Base-by-base conservation (phyloP, 305 asterid species). In the Nicotiana rustica region DNA sequence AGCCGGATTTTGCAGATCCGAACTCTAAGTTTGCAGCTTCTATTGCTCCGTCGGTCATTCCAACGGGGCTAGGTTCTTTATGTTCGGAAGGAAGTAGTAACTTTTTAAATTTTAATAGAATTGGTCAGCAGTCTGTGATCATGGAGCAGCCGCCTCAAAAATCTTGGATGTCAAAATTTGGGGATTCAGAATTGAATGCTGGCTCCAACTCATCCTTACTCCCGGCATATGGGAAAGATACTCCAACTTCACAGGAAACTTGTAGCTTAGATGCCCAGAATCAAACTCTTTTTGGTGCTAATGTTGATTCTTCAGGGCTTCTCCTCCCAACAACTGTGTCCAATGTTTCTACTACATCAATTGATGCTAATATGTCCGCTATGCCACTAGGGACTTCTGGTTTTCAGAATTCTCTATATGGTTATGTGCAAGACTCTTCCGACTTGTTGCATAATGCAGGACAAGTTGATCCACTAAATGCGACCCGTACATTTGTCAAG, bases 301-400 rank as follows among this genome's bases (percentile, higher is more conserved):
- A 84, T 85, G 65, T 91, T 5, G 97, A 94, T 84, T 88, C 96
- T 57, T 89, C 98, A 29, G 93, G 90, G 77, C 94, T 96, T 79
- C 89, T 90, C 87, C 91, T 94, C 38, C 98, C 97, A 47, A 93
- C 95, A 57, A 92, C 95, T 4, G 90, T 94, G 82, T 88, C 96
- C 35, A 81, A 68, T 80, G 86, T 86, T 36, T 91, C 81, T 57
- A 86, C 91, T 70, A 84, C 97, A 78, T 86, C 95, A 49, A 91
- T 79, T 77, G 95, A 90, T 77, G 86, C 92, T 68, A 93, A 90
- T 78, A 82, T 92, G 89, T 86, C 97, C 70, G 82, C 94, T 44
- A 83, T 88, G 90, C 92, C 90, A 17, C 71, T 92, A 60, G 94
- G 90, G 67, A 83, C 92, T 78, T 91, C 97, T 64, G 96, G 95